A percentile compares a stretch with the other conserved stretches of the same genome.
Conservation (phyloP, 1,139 yeast species). For the Sugiyamaella japonica region DNA sequence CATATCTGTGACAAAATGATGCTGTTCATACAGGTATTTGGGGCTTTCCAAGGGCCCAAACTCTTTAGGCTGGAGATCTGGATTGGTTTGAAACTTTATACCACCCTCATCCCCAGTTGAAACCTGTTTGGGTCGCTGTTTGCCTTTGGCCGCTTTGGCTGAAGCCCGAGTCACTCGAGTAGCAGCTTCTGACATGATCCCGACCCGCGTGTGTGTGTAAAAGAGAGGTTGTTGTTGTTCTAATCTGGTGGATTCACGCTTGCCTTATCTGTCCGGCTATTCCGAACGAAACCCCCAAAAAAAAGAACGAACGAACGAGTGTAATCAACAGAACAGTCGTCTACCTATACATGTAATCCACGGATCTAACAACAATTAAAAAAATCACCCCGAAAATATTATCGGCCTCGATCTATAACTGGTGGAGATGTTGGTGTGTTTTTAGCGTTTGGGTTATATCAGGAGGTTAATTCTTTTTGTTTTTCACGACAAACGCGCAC, state of each 20-base stretch:
- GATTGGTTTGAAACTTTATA: not conserved
- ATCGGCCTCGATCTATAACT: not conserved
- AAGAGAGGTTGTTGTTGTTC: no score
- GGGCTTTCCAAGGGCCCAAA: conserved; percentile 30
- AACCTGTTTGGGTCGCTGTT: not conserved
- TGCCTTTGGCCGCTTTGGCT: not conserved
- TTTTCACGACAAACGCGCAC: not conserved
- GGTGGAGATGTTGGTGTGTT: not conserved
- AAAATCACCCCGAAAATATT: no score
- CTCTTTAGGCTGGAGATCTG: conserved; percentile 28
- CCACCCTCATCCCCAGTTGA: not conserved
- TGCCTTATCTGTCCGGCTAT: no score
- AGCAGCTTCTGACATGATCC: conserved; percentile 2
- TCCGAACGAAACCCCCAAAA: no score
- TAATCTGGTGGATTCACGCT: no score
- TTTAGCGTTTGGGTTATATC: not conserved
- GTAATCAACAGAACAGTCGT: no score
- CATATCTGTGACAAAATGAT: conserved; percentile 29
- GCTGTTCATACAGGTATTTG: conserved; percentile 46
- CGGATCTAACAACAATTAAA: no score
- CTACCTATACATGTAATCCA: no score
- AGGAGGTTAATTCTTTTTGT: not conserved
- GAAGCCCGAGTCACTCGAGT: conserved; percentile 6
- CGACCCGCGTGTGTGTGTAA: no score
- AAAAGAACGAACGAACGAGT: not conserved